Evolutionary conservation across 768 basidiomycete genomes (phyloP).

Genomic region (Boletus bicolor): DNA sequence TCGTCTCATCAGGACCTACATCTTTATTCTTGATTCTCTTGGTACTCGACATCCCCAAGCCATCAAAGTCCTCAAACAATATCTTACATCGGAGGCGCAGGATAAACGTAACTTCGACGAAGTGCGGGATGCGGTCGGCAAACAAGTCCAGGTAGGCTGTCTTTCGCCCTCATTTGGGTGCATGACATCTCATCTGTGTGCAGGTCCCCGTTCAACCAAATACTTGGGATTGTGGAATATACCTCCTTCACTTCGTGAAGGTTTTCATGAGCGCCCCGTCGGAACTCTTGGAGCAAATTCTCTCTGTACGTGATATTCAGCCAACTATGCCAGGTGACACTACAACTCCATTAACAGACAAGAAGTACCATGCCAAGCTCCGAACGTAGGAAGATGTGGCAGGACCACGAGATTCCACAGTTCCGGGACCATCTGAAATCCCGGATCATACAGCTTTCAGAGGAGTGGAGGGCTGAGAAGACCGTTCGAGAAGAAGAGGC

Average conservation of each 20-base stretch:
- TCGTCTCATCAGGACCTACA: slow-evolving; percentile 53
- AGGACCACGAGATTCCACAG: slow-evolving; percentile 41
- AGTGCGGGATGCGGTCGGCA: slow-evolving; percentile 40
- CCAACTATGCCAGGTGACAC: not conserved
- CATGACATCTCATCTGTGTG: not conserved
- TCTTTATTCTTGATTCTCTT: slow-evolving; percentile 91
- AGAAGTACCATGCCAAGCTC: slow-evolving; percentile 33
- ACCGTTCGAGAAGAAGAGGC: slow-evolving; percentile 35
- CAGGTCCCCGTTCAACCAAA: slow-evolving; percentile 90
- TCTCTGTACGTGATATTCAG: slow-evolving; percentile 22
- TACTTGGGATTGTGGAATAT: slow-evolving; percentile 90
- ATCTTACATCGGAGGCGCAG: slow-evolving; percentile 73
- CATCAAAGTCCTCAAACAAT: slow-evolving; percentile 55
- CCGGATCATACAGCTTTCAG: slow-evolving; percentile 48
- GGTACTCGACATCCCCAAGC: slow-evolving; percentile 68
- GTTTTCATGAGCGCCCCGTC: slow-evolving; percentile 68
- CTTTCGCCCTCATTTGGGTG: not conserved
- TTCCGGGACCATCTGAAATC: slow-evolving; percentile 45
- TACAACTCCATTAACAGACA: slow-evolving; percentile 19
- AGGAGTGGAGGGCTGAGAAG: slow-evolving; percentile 49
- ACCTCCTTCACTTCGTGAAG: slow-evolving; percentile 81
- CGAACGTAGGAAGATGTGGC: slow-evolving; percentile 51
- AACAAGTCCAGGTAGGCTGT: slow-evolving; percentile 49
- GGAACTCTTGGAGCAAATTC: slow-evolving; percentile 48
- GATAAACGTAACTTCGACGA: slow-evolving; percentile 56